Evolutionary conservation across 495 filamentous ascomycete species (phyloP).

Genomic region (Articulospora tetracladia): DNA sequence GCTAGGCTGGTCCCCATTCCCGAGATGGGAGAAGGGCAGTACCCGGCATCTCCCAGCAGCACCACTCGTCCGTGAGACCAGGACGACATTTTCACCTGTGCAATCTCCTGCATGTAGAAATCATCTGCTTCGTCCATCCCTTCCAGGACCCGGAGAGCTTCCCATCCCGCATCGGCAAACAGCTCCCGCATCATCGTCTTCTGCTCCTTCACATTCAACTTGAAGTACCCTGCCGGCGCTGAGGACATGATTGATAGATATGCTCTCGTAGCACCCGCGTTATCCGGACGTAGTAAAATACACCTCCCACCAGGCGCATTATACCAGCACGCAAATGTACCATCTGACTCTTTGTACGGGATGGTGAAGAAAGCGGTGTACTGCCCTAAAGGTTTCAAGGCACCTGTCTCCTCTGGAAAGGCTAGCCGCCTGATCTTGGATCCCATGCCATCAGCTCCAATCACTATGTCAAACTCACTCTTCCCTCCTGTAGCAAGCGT

Average conservation of each 20-base stretch:
- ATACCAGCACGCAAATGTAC: conserved; percentile 19
- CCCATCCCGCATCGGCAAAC: conserved; percentile 44
- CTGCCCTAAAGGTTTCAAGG: conserved; percentile 21
- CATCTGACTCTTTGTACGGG: conserved; percentile 22
- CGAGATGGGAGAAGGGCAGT: conserved; percentile 36
- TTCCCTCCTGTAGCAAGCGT: conserved; percentile 31
- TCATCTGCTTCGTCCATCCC: conserved; percentile 37
- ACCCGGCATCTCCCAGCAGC: conserved; percentile 25
- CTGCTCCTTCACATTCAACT: conserved; percentile 1
- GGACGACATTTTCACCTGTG: conserved; percentile 33
- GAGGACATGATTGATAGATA: conserved; percentile 22
- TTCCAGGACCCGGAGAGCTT: conserved; percentile 32
- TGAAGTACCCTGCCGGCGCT: conserved; percentile 27
- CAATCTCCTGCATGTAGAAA: conserved; percentile 37
- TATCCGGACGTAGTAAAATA: conserved; percentile 23
- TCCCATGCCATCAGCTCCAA: conserved; percentile 45
- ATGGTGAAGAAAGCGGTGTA: conserved; percentile 25
- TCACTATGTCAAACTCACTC: conserved; percentile 39
- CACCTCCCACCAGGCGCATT: conserved; percentile 25
- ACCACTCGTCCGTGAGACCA: conserved; percentile 32
- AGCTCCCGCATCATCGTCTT: conserved; percentile 32
- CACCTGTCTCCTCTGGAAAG: conserved; percentile 19
- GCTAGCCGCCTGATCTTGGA: conserved; percentile 37
- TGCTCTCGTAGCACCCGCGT: conserved; percentile 20
- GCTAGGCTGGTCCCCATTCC: conserved; percentile 42